Conservation (phyloP, 352 stramenopile genomes). For the Pythium volutum region DNA sequence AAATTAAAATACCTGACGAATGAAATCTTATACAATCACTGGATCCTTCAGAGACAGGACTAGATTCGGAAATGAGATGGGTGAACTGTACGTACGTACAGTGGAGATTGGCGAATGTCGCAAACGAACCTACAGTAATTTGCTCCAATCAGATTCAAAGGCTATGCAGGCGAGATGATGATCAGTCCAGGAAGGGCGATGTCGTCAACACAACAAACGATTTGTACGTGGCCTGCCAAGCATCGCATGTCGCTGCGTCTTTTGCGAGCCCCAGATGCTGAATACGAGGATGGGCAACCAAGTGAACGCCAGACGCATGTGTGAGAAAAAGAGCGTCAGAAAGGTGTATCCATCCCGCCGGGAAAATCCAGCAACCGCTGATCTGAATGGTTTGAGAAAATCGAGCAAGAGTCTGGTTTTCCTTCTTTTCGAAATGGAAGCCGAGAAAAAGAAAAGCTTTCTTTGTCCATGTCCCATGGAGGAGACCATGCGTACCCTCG, state of each 20-base stretch:
- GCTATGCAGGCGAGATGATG: constrained; percentile 5
- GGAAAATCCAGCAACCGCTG: constrained; percentile 9
- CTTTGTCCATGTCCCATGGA: constrained; percentile 12
- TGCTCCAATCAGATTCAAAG: not conserved
- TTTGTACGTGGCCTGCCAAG: constrained; percentile 11
- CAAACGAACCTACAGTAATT: constrained; percentile 5
- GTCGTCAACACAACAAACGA: not conserved
- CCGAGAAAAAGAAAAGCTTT: not conserved
- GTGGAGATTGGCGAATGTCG: constrained; percentile 2
- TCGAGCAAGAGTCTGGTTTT: constrained; percentile 16
- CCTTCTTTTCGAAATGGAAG: not conserved
- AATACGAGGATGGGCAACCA: constrained; percentile 19
- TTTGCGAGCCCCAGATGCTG: constrained; percentile 17
- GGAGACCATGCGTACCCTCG: constrained; percentile 2
- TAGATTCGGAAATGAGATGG: not conserved
- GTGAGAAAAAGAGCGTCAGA: constrained; percentile 8
- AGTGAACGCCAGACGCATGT: constrained; percentile 1
- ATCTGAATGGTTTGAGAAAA: constrained; percentile 19
- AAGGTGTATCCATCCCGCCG: constrained; percentile 13
- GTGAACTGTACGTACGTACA: constrained; percentile 9
- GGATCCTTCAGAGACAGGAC: constrained; percentile 10
- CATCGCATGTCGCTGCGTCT: constrained; percentile 7
- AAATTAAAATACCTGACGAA: not conserved
- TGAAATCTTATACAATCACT: not conserved
- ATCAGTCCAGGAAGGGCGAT: not conserved